Evolutionary conservation across 1,284 basidiomycete species (phyloP).

Genomic region (Stereum hirsutum): DNA sequence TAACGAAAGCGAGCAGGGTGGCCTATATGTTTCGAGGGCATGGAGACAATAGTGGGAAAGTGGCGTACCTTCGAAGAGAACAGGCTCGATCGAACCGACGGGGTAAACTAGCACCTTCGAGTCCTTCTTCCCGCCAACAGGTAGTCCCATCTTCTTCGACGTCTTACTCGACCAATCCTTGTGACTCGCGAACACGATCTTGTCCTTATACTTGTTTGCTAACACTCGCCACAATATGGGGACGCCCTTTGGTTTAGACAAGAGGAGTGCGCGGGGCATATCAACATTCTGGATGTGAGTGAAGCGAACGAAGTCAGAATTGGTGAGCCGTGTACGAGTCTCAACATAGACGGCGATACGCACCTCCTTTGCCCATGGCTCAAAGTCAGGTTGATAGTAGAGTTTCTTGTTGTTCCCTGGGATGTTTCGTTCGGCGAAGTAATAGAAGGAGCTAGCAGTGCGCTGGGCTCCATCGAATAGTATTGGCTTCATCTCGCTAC

Average conservation of each 20-base stretch:
- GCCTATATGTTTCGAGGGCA: neutral
- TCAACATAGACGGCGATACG: no score
- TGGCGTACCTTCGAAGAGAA: slow-evolving; percentile 51
- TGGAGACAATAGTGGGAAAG: neutral
- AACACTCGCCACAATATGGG: slow-evolving; percentile 84
- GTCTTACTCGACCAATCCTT: slow-evolving; percentile 58
- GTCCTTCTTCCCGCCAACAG: slow-evolving; percentile 41
- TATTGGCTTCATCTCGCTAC: slow-evolving; percentile 53
- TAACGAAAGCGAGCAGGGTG: slow-evolving; percentile 1
- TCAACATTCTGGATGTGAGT: slow-evolving; percentile 31
- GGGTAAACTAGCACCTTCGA: slow-evolving; percentile 62
- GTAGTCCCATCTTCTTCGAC: slow-evolving; percentile 45
- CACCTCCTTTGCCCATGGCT: slow-evolving; percentile 56
- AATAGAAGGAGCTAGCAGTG: slow-evolving; percentile 64
- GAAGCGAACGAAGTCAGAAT: neutral
- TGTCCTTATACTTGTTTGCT: slow-evolving; percentile 61
- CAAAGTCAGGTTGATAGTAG: slow-evolving; percentile 45
- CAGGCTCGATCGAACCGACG: slow-evolving; percentile 39
- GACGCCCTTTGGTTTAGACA: slow-evolving; percentile 69
- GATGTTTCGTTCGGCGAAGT: slow-evolving; percentile 70
- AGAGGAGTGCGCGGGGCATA: slow-evolving; percentile 61
- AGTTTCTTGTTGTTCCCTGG: slow-evolving; percentile 64
- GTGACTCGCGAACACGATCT: slow-evolving; percentile 61
- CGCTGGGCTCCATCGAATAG: slow-evolving; percentile 68
- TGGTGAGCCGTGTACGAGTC: no score